phyloP scores from a whole-genome alignment of 305 asterid genomes.

The Rubia tinctorum region DNA sequence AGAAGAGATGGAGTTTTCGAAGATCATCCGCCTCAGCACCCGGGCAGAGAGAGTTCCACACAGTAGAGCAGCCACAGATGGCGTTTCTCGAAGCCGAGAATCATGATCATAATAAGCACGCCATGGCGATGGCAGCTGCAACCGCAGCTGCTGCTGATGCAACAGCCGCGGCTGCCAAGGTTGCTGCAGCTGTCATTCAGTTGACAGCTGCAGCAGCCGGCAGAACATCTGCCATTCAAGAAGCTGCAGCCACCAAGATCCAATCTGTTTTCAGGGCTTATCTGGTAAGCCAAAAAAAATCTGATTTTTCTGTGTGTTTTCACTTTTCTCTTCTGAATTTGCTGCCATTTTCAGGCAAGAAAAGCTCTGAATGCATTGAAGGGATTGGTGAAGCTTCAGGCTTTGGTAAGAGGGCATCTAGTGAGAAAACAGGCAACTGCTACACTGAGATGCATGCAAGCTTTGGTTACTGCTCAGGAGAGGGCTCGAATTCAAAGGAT shows the following conservation, averaged over 20 bases:
- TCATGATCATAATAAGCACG: constrained; percentile 45
- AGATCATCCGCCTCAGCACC: constrained; percentile 77
- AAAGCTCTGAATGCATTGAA: constrained; percentile 90
- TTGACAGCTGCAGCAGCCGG: constrained; percentile 36
- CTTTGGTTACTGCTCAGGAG: constrained; percentile 72
- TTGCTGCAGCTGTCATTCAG: constrained; percentile 65
- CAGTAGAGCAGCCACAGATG: constrained; percentile 26
- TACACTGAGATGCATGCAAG: constrained; percentile 88
- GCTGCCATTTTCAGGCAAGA: constrained; percentile 55
- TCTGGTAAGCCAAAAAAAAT: constrained; percentile 49
- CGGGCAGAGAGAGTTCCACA: constrained; percentile 32
- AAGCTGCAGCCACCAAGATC: constrained; percentile 64
- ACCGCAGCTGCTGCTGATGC: constrained; percentile 69
- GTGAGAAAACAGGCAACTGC: constrained; percentile 86
- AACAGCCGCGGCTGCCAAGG: constrained; percentile 64
- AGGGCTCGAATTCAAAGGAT: constrained; percentile 77
- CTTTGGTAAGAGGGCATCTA: constrained; percentile 85
- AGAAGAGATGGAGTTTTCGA: constrained; percentile 95
- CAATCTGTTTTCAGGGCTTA: constrained; percentile 74
- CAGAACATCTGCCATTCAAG: constrained; percentile 32
- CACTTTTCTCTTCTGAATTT: too few relatives aligned
- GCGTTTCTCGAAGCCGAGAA: constrained; percentile 26
- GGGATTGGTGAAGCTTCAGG: constrained; percentile 92
- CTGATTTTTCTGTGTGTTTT: too few relatives aligned
- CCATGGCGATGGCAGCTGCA: constrained; percentile 56